phyloP scores from a whole-genome alignment of 2,329 filamentous ascomycete species.

The Sarocladium strictum region DNA sequence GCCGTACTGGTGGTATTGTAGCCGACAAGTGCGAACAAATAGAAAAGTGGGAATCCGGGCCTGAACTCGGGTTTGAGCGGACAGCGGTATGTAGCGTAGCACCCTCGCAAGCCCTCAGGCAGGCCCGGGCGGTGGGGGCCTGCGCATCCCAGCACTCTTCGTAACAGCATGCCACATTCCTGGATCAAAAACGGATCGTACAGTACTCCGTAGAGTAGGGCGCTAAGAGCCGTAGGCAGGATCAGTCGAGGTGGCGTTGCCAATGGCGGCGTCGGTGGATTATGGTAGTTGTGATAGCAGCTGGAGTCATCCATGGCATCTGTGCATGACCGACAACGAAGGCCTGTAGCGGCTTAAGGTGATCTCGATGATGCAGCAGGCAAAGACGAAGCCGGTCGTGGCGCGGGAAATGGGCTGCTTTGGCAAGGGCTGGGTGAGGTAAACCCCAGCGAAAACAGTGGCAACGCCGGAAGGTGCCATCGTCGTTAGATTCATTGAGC shows the following conservation, averaged over 20 bases:
- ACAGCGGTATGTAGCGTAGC: too few relatives aligned
- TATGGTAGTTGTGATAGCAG: too few relatives aligned
- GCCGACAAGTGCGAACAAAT: not conserved
- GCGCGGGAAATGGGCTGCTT: not conserved
- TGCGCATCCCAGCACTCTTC: too few relatives aligned
- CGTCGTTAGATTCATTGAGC: not conserved
- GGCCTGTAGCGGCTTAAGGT: not conserved
- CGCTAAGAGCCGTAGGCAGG: not conserved
- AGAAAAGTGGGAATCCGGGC: not conserved
- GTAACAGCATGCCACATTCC: not conserved
- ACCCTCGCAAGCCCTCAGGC: not conserved
- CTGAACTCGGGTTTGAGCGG: not conserved
- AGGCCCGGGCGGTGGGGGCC: not conserved
- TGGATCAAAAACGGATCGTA: not conserved
- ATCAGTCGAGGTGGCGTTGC: not conserved
- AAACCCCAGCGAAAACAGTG: not conserved
- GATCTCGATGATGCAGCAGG: not conserved
- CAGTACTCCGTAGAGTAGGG: too few relatives aligned
- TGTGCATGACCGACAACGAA: too few relatives aligned
- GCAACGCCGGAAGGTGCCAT: slow-evolving; percentile 1
- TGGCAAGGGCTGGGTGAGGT: not conserved
- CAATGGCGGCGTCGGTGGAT: not conserved
- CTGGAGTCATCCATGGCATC: too few relatives aligned
- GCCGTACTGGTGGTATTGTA: not conserved
- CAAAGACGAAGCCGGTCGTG: not conserved